These are phyloP conservation scores for Gossypium thurberi DNA, from an alignment of 345 rosid species.

Conservation along the genomic window DNA sequence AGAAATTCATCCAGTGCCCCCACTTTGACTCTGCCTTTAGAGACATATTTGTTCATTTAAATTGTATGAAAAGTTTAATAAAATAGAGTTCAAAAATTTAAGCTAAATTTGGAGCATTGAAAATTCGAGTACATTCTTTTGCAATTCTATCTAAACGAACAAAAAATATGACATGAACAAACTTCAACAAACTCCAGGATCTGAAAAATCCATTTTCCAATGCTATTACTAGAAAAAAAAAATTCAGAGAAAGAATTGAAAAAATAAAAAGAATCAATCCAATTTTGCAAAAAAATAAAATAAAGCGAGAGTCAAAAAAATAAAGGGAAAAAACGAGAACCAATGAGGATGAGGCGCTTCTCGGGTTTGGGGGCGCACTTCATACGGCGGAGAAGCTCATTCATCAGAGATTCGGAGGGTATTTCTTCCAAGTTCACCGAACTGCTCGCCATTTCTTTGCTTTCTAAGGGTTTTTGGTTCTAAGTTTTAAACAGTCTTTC, in stretches of 20 bases:
- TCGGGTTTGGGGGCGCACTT: conserved; percentile 86
- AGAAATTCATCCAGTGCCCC: conserved; percentile 1
- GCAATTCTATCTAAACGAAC: background rate
- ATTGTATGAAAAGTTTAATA: background rate
- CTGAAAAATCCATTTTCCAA: background rate
- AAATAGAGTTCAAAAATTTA: background rate
- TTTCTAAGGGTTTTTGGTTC: background rate
- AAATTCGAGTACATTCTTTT: background rate
- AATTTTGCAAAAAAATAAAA: background rate
- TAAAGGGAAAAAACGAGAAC: conserved; percentile 7
- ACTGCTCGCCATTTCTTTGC: conserved; percentile 37
- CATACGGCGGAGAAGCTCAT: conserved; percentile 94
- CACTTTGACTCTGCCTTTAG: background rate
- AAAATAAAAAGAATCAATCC: background rate
- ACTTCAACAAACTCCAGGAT: background rate
- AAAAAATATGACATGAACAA: background rate
- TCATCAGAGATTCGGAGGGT: conserved; percentile 69
- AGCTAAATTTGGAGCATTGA: background rate
- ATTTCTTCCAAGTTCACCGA: conserved; percentile 68
- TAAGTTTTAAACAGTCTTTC: background rate
- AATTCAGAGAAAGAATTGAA: too few species aligned
- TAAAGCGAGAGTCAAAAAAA: background rate
- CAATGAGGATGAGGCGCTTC: conserved; percentile 88
- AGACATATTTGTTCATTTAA: background rate
- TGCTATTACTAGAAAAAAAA: background rate